These are phyloP conservation scores for Ogataea trehaloabstinens DNA, from an alignment of 805 yeast genomes.

Conservation along the genomic window DNA sequence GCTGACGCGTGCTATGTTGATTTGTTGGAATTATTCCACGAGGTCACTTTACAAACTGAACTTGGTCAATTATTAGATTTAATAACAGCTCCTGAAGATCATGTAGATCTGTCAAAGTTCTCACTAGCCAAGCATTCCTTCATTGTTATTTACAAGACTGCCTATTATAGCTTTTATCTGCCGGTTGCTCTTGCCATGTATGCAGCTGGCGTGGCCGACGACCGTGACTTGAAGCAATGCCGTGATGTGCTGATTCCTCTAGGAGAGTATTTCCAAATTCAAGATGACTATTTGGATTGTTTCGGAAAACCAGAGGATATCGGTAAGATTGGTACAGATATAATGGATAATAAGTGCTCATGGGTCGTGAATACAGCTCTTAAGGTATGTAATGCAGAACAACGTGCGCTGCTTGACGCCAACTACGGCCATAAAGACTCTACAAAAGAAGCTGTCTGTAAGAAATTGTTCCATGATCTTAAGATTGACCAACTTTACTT, in stretches of 20 bases:
- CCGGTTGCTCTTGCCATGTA: constrained; percentile 97
- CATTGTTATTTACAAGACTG: constrained; percentile 95
- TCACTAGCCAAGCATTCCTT: constrained; percentile 88
- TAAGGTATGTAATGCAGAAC: constrained; percentile 71
- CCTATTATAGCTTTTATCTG: constrained; percentile 93
- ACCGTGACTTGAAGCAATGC: constrained; percentile 81
- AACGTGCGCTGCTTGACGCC: constrained; percentile 76
- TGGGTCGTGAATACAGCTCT: constrained; percentile 97
- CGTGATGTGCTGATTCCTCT: constrained; percentile 84
- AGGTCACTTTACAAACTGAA: constrained; percentile 96
- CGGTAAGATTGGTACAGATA: constrained; percentile 98
- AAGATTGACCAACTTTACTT: constrained; percentile 67
- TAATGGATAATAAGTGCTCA: constrained; percentile 96
- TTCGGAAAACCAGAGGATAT: constrained; percentile 96
- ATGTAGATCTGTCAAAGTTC: constrained; percentile 84
- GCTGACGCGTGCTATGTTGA: constrained; percentile 82
- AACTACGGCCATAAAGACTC: constrained; percentile 88
- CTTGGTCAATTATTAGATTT: constrained; percentile 94
- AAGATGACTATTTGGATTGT: constrained; percentile 95
- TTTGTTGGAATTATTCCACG: constrained; percentile 90
- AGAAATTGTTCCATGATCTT: constrained; percentile 70
- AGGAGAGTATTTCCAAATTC: constrained; percentile 98
- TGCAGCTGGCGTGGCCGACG: constrained; percentile 75
- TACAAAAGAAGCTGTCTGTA: constrained; percentile 64
- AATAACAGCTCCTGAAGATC: constrained; percentile 96